These are phyloP conservation scores for Willaertia magna DNA, from an alignment of 208 protist genomes.

Conservation along the genomic window DNA sequence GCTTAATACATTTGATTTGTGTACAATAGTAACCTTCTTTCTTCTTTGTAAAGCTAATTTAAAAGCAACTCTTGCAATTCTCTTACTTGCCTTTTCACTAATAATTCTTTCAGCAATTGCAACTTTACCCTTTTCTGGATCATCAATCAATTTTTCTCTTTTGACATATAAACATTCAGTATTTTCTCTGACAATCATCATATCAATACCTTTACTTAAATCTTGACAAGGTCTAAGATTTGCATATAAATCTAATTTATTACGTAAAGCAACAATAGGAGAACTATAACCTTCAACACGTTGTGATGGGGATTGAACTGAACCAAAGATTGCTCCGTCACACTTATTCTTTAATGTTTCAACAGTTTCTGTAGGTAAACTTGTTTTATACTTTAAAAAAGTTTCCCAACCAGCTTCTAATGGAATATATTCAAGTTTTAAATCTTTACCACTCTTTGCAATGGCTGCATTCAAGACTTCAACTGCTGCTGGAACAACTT, in stretches of 20 bases:
- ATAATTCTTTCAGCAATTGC: conserved; percentile 36
- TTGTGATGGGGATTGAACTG: not conserved
- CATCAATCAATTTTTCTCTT: conserved; percentile 23
- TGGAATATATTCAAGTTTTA: not conserved
- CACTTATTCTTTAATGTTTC: not conserved
- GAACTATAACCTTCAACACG: not conserved
- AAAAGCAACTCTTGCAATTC: conserved; percentile 43
- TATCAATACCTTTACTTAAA: conserved; percentile 30
- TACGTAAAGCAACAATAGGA: conserved; percentile 12
- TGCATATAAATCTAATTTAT: conserved; percentile 24
- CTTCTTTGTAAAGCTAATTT: conserved; percentile 33
- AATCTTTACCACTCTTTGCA: not conserved
- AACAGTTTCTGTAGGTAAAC: not conserved
- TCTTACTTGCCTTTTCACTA: conserved; percentile 32
- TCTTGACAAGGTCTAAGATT: conserved; percentile 18
- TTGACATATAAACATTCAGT: conserved; percentile 50
- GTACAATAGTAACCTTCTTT: conserved; percentile 26
- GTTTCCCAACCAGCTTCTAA: not conserved
- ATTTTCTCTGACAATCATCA: conserved; percentile 52
- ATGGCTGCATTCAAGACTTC: not conserved
- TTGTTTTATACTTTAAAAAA: not conserved
- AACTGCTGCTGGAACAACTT: not conserved
- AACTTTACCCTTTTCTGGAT: not conserved
- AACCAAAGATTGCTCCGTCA: conserved; percentile 10
- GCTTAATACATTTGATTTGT: conserved; percentile 35